These are phyloP conservation scores for Rhizophagus clarus DNA, from an alignment of 192 early-diverging fungal species.

Conservation along the genomic window DNA sequence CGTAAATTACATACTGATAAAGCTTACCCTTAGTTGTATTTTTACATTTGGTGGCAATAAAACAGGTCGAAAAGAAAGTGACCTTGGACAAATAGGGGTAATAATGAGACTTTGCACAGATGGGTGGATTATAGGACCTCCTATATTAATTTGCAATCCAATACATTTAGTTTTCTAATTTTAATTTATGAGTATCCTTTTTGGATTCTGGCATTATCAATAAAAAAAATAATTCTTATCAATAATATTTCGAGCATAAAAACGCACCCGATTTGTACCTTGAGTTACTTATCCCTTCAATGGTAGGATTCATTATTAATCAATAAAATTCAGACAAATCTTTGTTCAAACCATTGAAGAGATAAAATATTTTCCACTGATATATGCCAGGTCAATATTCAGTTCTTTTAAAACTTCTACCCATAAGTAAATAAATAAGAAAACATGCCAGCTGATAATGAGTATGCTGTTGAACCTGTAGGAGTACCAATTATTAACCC, in stretches of 20 bases:
- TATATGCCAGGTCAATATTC: too few species aligned
- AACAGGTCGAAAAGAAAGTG: slow-evolving; percentile 81
- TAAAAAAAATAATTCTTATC: not conserved
- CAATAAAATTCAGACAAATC: too few species aligned
- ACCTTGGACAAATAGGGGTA: slow-evolving; percentile 84
- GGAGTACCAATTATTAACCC: slow-evolving; percentile 83
- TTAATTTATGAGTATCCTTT: too few species aligned
- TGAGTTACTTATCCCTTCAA: not conserved
- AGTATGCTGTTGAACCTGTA: slow-evolving; percentile 92
- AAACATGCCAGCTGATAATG: slow-evolving; percentile 66
- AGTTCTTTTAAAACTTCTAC: not conserved
- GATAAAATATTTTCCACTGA: not conserved
- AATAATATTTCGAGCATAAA: not conserved
- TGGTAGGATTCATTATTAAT: too few species aligned
- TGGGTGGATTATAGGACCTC: slow-evolving; percentile 83
- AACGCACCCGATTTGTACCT: not conserved
- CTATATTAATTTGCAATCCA: slow-evolving; percentile 27
- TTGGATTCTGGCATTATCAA: not conserved
- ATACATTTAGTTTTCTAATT: not conserved
- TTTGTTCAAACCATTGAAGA: too few species aligned
- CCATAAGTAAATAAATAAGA: not conserved
- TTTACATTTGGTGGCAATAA: slow-evolving; percentile 71
- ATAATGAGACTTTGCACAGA: slow-evolving; percentile 71
- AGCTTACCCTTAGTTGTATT: slow-evolving; percentile 61
- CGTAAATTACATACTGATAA: not conserved